Base-by-base conservation (phyloP, 2,329 filamentous ascomycete species). In the Diaporthe citrichinensis region DNA sequence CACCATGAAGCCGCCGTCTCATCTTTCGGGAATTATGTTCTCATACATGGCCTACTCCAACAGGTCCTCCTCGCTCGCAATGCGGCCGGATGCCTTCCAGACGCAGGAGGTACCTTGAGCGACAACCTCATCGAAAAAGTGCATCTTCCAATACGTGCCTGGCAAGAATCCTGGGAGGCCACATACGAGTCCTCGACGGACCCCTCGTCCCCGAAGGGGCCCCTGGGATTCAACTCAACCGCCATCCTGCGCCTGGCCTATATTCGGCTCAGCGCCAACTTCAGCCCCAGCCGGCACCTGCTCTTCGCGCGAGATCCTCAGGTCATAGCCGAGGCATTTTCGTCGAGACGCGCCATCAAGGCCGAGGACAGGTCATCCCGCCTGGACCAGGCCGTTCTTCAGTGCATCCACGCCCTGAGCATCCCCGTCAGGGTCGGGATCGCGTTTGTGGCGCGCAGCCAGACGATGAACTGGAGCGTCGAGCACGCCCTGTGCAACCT, bases 391-490 rank as follows among this genome's bases (percentile, higher is more conserved):
- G 88, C 88, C 4, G 81, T 90, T 3, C 80, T 90, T 4, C 88
- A 90, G 78, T 87, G 87, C n/a, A 86, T 87, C 0, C 88, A 90
- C 74, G 88, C 88, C 17, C 83, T 90, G 12, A 89, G 88, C 14
- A 88, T 90, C 36, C 88, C 87, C 0, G 87, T 90, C 4, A 84
- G 88, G 55, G 83, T 90, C 12, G 89, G 89, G 2, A 86, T 90
- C 68, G 85, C 87, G 68, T 88, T 88, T 69, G 88, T 90, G 51
- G 87, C 88, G 4, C 84, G 84, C 61, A 89, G 86, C 2, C 88
- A 89, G 78, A 88, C 87, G 1, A 87, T 89, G 73, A 87, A 89
- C 78, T 90, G 88, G 89, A 88, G 86, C 51, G 87, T 90, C 39
- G 87, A 90, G 77, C 88, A 90, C 78, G 88, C 87, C 1, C 81